Base-by-base conservation (phyloP, 2,329 filamentous ascomycete genomes). In the Rasamsonia emersonii region DNA sequence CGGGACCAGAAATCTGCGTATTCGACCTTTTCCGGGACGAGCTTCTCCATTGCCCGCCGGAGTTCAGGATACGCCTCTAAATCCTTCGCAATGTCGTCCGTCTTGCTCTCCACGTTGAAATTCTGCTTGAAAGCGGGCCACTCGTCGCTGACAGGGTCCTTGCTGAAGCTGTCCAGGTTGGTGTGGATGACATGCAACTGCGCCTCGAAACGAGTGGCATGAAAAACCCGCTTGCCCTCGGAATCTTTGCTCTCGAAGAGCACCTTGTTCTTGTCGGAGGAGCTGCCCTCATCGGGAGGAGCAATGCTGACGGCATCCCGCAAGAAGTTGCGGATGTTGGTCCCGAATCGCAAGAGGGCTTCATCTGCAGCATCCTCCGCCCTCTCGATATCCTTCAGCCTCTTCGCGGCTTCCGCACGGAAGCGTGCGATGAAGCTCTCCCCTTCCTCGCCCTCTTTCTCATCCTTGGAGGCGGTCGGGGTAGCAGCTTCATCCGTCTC, bases 351-450 rank as follows among this genome's bases (percentile, higher is more conserved):
- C 45, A 96, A 66, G 7, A 98, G 74, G 1, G 91, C 91, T 58
- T 96, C 91, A 56, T 98, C 91, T 5, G 91, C 91, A 3, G 89
- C 89, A 53, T 96, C 89, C 60, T 98, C 91, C 9, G 89, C 91
- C 46, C 77, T 77, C 53, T 95, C 84, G 13, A 96, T 79, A 38
- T 95, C 86, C 51, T 85, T 91, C 37, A 96, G 66, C 28, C 86
- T 76, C 60, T 86, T 86, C 16, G 83, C 70, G 4, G 86, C 86
- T 61, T 93, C 84, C 13, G 68, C 62, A 36, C 78, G 76, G 54
- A 96, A 75, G 26, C 82, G 75, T 4, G 81, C 76, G 18, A 96
- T 75, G 37, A 94, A 79, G 8, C 77, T 64, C 34, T 75, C 70
- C 5, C 71, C 72, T 15, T 46, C 48, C 32, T 53, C 54, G 45